Evolutionary conservation across 129 eudicot species (phyloP).

Genomic region (Ambrosia trifida): DNA sequence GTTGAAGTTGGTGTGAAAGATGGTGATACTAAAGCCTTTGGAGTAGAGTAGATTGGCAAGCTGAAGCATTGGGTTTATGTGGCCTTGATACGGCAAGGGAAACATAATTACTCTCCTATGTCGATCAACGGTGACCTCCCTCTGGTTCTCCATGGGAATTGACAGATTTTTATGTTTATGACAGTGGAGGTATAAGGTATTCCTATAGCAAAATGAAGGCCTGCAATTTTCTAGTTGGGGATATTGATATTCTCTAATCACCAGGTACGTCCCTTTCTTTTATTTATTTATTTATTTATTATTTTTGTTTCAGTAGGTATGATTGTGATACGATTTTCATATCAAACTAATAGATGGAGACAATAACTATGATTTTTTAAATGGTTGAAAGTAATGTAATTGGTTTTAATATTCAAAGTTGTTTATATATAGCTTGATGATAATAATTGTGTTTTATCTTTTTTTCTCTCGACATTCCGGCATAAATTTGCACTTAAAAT

Average conservation of each 20-base stretch:
- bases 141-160: conserved; percentile 27
- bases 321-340: neutral
- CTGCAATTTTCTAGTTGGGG: neutral
- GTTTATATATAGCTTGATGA: no score
- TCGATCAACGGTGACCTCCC: conserved; percentile 7
- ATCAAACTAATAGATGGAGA: neutral
- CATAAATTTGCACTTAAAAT: no score
- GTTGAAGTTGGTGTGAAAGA: conserved; percentile 56
- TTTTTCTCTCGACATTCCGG: no score
- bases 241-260: neutral
- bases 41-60: conserved; percentile 59
- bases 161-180: neutral
- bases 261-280: neutral
- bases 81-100: conserved; percentile 66
- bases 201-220: conserved; percentile 11
- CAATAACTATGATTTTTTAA: neutral
- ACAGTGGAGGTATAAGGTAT: no score
- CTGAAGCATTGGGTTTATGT: conserved; percentile 67
- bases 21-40: conserved; percentile 53
- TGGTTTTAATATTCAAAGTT: no score
- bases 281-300: neutral
- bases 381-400: neutral
- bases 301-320: no score
- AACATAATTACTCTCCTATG: conserved; percentile 36
- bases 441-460: no score